Conservation (phyloP, 2,329 filamentous ascomycete genomes). For the Zymoseptoria crescenta region DNA sequence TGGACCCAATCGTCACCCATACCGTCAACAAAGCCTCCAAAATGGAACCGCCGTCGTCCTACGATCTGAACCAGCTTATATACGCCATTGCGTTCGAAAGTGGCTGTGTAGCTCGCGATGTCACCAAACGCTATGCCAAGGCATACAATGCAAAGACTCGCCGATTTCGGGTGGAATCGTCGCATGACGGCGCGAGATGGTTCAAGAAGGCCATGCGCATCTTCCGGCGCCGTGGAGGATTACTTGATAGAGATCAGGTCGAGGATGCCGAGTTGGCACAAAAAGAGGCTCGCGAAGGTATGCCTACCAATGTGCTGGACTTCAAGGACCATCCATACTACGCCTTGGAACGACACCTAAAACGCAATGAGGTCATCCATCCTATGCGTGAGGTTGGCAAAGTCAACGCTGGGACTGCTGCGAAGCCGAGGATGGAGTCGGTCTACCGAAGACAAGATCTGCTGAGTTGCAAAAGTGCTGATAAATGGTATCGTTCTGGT, state of each 20-base stretch:
- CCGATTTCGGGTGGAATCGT: slow-evolving; percentile 67
- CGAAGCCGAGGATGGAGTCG: slow-evolving; percentile 54
- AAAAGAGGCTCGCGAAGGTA: slow-evolving; percentile 63
- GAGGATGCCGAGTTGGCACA: slow-evolving; percentile 70
- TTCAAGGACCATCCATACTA: slow-evolving; percentile 39
- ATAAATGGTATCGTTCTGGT: slow-evolving; percentile 87
- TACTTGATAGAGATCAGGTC: slow-evolving; percentile 65
- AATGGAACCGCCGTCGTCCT: slow-evolving; percentile 75
- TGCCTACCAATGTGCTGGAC: slow-evolving; percentile 33
- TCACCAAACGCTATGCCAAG: slow-evolving; percentile 81
- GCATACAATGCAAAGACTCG: slow-evolving; percentile 86
- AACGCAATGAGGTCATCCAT: slow-evolving; percentile 72
- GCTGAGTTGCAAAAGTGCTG: slow-evolving; percentile 64
- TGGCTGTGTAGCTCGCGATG: slow-evolving; percentile 70
- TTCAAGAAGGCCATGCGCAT: slow-evolving; percentile 44
- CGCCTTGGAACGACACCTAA: slow-evolving; percentile 77
- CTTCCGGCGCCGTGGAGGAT: slow-evolving; percentile 28
- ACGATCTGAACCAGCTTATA: slow-evolving; percentile 65
- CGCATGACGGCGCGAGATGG: slow-evolving; percentile 49
- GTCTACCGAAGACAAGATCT: slow-evolving; percentile 81
- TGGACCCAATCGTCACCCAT: slow-evolving; percentile 76
- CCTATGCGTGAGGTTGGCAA: slow-evolving; percentile 69
- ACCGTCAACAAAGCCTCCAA: slow-evolving; percentile 67
- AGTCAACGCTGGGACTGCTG: slow-evolving; percentile 57
- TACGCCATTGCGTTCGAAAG: slow-evolving; percentile 84